Conservation (phyloP, 2,329 filamentous ascomycete species). For the Dendryphion nanum region DNA sequence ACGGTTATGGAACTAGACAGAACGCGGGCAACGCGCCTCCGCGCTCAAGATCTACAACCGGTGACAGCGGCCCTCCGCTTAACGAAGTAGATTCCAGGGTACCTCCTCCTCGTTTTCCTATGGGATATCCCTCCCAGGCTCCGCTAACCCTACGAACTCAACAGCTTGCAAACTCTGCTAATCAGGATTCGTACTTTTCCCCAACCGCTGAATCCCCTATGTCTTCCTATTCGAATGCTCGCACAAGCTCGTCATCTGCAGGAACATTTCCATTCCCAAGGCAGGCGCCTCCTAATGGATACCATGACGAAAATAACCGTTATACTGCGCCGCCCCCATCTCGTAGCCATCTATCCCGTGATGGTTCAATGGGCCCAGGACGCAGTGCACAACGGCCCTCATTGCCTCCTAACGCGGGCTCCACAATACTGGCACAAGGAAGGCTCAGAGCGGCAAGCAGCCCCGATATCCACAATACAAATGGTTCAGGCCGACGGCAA, state of each 20-base stretch:
- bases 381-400: slow-evolving; percentile 73
- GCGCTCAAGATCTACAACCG: slow-evolving; percentile 72
- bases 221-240: slow-evolving; percentile 54
- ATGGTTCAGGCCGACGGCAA: slow-evolving; percentile 57
- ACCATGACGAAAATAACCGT: slow-evolving; percentile 76
- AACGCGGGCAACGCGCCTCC: slow-evolving; percentile 75
- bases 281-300: slow-evolving; percentile 65
- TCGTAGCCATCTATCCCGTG: slow-evolving; percentile 70
- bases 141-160: slow-evolving; percentile 69
- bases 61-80: slow-evolving; percentile 60
- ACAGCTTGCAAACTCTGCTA: slow-evolving; percentile 59
- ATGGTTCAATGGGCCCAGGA: slow-evolving; percentile 65
- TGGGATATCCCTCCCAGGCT: slow-evolving; percentile 47
- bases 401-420: slow-evolving; percentile 64
- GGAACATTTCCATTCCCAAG: slow-evolving; percentile 80
- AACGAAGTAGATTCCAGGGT: slow-evolving; percentile 47
- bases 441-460: slow-evolving; percentile 90
- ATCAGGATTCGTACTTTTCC: slow-evolving; percentile 93
- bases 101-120: slow-evolving; percentile 71
- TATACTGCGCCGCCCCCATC: slow-evolving; percentile 88
- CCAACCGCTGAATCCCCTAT: slow-evolving; percentile 77
- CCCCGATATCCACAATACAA: slow-evolving; percentile 80
- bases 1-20: slow-evolving; percentile 57
- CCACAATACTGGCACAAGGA: slow-evolving; percentile 56
- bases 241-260: slow-evolving; percentile 69